These are phyloP conservation scores for Russula virescens DNA, from an alignment of 768 basidiomycete genomes.

Conservation along the genomic window DNA sequence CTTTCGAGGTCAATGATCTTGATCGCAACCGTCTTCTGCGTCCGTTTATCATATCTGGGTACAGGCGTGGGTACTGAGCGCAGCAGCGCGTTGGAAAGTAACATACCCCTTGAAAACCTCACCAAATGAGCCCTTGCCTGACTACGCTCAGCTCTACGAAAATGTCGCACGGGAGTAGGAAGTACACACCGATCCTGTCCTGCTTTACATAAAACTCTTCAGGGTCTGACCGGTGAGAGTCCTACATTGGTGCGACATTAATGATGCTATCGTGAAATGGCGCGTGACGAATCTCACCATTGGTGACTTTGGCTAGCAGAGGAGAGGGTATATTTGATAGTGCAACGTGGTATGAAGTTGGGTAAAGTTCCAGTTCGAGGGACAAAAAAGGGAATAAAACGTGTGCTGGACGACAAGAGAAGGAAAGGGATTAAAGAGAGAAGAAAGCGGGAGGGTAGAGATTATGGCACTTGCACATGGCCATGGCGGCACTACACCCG, in stretches of 20 bases:
- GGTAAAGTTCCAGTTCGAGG: neutral
- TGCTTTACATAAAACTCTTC: conserved; percentile 97
- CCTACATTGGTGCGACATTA: conserved; percentile 37
- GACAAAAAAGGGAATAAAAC: neutral
- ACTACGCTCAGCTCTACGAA: conserved; percentile 10
- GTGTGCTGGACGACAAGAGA: conserved; percentile 10
- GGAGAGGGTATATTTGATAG: conserved; percentile 23
- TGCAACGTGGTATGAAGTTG: conserved; percentile 22
- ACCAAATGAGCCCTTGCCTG: conserved; percentile 97
- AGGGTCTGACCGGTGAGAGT: conserved; percentile 75
- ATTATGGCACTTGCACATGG: conserved; percentile 1
- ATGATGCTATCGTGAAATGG: conserved; percentile 1
- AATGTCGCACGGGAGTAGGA: conserved; percentile 18
- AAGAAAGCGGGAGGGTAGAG: neutral
- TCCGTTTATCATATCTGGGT: conserved; percentile 85
- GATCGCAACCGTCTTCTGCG: conserved; percentile 96
- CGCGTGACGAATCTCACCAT: conserved; percentile 28
- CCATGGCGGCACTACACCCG: conserved; percentile 1
- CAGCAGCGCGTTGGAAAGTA: conserved; percentile 4
- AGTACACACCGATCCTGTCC: conserved; percentile 80
- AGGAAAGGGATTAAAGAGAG: conserved; percentile 2
- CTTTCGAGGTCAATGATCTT: conserved; percentile 99
- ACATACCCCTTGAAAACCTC: conserved; percentile 97
- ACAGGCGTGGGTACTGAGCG: conserved; percentile 10
- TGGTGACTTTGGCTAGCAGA: conserved; percentile 6